phyloP scores from a whole-genome alignment of 768 basidiomycete genomes.

The Lentinus tigrinus region DNA sequence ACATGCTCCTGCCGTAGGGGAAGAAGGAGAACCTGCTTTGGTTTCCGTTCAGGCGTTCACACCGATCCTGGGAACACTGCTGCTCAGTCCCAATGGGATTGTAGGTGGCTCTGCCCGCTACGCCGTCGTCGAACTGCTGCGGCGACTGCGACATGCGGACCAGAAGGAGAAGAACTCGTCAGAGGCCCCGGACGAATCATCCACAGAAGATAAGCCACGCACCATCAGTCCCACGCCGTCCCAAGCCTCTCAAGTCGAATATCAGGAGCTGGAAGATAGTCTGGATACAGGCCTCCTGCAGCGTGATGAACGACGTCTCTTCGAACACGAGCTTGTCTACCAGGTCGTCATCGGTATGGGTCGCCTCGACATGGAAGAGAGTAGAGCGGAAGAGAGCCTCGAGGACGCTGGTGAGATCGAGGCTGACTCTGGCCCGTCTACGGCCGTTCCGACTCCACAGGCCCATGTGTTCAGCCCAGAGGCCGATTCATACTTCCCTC shows the following conservation, averaged over 20 bases:
- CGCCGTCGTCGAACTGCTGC: constrained; percentile 76
- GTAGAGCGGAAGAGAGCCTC: neutral
- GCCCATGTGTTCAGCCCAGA: neutral
- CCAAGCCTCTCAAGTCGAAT: constrained; percentile 11
- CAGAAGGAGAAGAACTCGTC: constrained; percentile 25
- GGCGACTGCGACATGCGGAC: constrained; percentile 65
- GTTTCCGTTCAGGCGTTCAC: constrained; percentile 89
- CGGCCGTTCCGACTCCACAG: constrained; percentile 19
- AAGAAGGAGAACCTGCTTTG: constrained; percentile 33
- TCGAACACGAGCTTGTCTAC: constrained; percentile 79
- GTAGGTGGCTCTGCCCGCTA: constrained; percentile 73
- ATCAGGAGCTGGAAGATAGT: constrained; percentile 33
- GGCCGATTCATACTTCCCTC: constrained; percentile 15
- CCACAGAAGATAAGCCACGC: neutral
- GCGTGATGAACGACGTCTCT: constrained; percentile 53
- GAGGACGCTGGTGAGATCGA: neutral
- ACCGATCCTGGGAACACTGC: constrained; percentile 83
- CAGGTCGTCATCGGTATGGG: constrained; percentile 92
- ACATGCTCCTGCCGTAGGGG: constrained; percentile 28
- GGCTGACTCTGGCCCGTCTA: constrained; percentile 12
- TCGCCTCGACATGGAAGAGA: constrained; percentile 46
- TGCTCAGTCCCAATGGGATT: constrained; percentile 74
- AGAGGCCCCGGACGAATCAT: neutral
- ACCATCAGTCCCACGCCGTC: constrained; percentile 9
- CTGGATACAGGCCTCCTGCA: constrained; percentile 48